Base-by-base conservation (phyloP, 108 stramenopile species). In the Pseudonitzschia multistriata region DNA sequence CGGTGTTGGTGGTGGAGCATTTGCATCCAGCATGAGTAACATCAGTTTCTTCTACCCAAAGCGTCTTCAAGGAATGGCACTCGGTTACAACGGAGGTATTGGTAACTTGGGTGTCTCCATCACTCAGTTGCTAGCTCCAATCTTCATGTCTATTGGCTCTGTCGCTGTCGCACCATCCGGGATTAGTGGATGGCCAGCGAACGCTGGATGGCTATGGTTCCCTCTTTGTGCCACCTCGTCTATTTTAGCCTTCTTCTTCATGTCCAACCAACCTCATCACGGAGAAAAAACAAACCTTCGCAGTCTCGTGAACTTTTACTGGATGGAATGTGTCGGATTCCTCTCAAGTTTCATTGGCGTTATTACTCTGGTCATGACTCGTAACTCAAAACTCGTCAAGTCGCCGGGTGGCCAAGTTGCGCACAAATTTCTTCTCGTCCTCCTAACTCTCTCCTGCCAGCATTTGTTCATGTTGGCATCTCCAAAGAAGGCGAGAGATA, bases 121-220 rank as follows among this genome's bases (percentile, higher is more conserved):
- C 36, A 39, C 74, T 2, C 74, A 74, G 55, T 67, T 74, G 55
- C 67, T 74, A 36, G 74, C 67, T 62, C 74, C 74, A 2, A 59
- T 74, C 59, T 60, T 68, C 55, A 74, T 74, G 74, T 33, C 42
- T 3, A 56, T 62, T 45, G 74, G 74, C 5, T 4, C 22, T 14
- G 54, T 59, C 21, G 40, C 74, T 31, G 42, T 74, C 45, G 22
- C 53, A 6, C 69, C 69, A 42, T 37, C 40, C 34, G 52, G 22
- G n/a, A 36, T 49, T 53, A 6, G 4, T 49, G 74, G 74, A 29
- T 74, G 74, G 74, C 67, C 74, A 8, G 47, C 31, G 47, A 68
- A 74, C 28, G 74, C 74, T 24, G 74, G 74, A 28, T 74, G 74
- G 74, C 67, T 74, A 25, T 74, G 74, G 74, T 74, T 68, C 42